phyloP scores from a whole-genome alignment of 192 early-diverging fungal species.

The Backusella luteola region DNA sequence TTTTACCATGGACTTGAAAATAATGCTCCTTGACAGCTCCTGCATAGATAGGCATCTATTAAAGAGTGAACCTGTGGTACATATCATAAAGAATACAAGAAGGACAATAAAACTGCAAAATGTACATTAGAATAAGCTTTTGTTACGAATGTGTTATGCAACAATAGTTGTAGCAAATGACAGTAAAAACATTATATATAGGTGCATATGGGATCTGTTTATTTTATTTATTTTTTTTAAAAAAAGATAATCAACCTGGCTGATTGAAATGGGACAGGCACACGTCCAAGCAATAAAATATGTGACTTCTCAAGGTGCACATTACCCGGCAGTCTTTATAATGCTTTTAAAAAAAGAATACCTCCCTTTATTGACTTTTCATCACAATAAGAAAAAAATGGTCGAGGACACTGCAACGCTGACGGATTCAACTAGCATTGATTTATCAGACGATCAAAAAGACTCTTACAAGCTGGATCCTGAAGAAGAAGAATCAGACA shows the following conservation, averaged over 20 bases:
- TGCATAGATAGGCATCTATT: neutral
- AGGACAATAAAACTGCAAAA: neutral
- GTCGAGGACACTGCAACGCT: neutral
- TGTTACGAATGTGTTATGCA: neutral
- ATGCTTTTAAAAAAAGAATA: constrained; percentile 9
- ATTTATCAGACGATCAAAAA: constrained; percentile 3
- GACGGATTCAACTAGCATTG: neutral
- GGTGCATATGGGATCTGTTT: neutral
- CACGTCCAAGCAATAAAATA: neutral
- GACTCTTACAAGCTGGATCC: neutral
- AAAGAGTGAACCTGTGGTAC: neutral
- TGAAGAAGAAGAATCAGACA: constrained; percentile 20
- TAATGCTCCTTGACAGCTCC: neutral
- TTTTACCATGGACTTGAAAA: constrained; percentile 1
- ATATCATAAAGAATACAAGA: neutral
- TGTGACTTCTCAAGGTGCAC: neutral
- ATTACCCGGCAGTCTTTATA: constrained; percentile 7
- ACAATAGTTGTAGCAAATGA: neutral
- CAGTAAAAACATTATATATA: neutral
- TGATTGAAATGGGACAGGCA: neutral
- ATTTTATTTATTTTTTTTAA: neutral
- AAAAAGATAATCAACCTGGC: neutral
- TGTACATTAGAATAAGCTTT: neutral
- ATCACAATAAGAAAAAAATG: constrained; percentile 5
- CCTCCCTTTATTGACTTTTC: constrained; percentile 2